These are phyloP conservation scores for Knoxia roxburghii DNA, from an alignment of 257 asterid genomes.

Conservation along the genomic window DNA sequence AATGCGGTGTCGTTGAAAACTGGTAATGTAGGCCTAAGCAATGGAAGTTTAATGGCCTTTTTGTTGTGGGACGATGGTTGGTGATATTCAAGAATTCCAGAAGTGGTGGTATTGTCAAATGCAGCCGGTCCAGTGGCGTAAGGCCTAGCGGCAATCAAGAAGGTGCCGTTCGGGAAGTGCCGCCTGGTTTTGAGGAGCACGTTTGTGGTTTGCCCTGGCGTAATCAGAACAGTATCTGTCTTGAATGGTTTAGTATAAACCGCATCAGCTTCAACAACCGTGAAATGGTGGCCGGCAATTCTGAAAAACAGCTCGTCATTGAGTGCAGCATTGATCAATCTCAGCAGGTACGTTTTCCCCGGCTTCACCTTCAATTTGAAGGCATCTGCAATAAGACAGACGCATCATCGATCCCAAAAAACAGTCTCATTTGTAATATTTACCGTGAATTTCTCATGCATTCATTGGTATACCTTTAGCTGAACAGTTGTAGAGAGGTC, in stretches of 20 bases:
- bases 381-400: slow-evolving; percentile 32
- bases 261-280: slow-evolving; percentile 58
- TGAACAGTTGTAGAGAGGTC: slow-evolving; percentile 54
- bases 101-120: slow-evolving; percentile 52
- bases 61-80: slow-evolving; percentile 12
- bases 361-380: slow-evolving; percentile 53
- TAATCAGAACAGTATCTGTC: slow-evolving; percentile 33
- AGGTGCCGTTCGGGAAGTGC: slow-evolving; percentile 38
- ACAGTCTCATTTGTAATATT: no score
- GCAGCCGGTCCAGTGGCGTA: slow-evolving; percentile 52
- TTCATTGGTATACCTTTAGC: slow-evolving; percentile 29
- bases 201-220: slow-evolving; percentile 69
- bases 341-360: slow-evolving; percentile 50
- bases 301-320: slow-evolving; percentile 60
- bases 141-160: slow-evolving; percentile 49
- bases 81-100: slow-evolving; percentile 43
- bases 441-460: background rate
- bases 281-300: slow-evolving; percentile 50
- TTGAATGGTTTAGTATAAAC: slow-evolving; percentile 56
- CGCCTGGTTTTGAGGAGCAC: slow-evolving; percentile 39
- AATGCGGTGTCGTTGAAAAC: slow-evolving; percentile 33
- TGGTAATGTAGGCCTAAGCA: slow-evolving; percentile 28
- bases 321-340: slow-evolving; percentile 61
- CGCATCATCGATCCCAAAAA: no score
- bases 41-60: slow-evolving; percentile 16